Conservation (phyloP, 2,329 filamentous ascomycete species). For the Cercospora janseana region DNA sequence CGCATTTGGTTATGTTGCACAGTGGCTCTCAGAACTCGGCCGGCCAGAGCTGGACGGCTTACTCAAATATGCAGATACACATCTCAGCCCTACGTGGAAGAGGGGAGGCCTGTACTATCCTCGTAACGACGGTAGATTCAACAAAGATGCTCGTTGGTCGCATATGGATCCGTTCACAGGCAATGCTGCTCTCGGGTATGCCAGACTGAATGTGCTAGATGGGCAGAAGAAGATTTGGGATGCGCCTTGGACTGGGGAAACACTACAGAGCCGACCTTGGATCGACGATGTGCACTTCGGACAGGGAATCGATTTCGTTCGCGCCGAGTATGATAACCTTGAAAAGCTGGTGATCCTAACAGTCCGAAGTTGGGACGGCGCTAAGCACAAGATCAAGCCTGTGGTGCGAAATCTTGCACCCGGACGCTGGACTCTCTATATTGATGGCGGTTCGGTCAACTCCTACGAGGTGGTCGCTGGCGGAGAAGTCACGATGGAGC, state of each 20-base stretch:
- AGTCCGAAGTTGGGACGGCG: background rate
- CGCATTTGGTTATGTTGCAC: slow-evolving; percentile 35
- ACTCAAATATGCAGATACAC: background rate
- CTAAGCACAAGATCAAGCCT: background rate
- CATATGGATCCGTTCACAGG: slow-evolving; percentile 41
- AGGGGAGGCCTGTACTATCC: slow-evolving; percentile 1
- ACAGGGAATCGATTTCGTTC: background rate
- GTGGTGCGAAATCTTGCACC: background rate
- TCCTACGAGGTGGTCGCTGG: too few relatives aligned
- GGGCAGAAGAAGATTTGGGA: slow-evolving; percentile 42
- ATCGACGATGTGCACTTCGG: slow-evolving; percentile 14
- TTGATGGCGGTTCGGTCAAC: too few relatives aligned
- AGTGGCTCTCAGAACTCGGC: slow-evolving; percentile 38
- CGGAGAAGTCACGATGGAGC: too few relatives aligned
- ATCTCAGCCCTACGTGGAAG: background rate
- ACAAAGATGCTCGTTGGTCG: slow-evolving; percentile 31
- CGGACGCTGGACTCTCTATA: background rate
- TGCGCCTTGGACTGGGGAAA: slow-evolving; percentile 33
- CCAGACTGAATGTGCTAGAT: slow-evolving; percentile 39
- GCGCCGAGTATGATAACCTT: background rate
- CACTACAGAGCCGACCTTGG: slow-evolving; percentile 36
- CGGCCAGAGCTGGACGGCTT: slow-evolving; percentile 13
- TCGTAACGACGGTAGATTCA: background rate
- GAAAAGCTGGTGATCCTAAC: background rate
- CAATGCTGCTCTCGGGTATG: slow-evolving; percentile 41